Percentiles rank a stretch among this genome's conserved stretches.
phyloP scores from a whole-genome alignment of 768 basidiomycete genomes.

The Udeniomyces megalosporus region DNA sequence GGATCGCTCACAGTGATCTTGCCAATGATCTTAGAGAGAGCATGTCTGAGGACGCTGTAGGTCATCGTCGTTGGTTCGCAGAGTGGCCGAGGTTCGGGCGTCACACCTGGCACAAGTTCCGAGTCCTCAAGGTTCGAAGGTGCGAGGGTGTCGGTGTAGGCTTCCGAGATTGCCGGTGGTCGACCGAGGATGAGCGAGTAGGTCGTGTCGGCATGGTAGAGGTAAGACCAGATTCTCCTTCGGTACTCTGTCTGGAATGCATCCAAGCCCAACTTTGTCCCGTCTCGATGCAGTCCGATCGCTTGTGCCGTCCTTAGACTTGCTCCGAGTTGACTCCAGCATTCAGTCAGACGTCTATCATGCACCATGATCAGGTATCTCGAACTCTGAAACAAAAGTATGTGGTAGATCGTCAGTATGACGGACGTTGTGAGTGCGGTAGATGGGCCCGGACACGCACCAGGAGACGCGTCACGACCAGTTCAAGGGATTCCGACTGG shows the following conservation, averaged over 20 bases:
- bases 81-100: conserved; percentile 23
- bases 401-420: neutral
- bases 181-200: conserved; percentile 82
- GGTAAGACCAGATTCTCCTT: conserved; percentile 63
- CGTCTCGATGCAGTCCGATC: conserved; percentile 79
- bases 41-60: conserved; percentile 71
- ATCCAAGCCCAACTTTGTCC: conserved; percentile 47
- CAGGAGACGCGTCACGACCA: conserved; percentile 79
- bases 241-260: conserved; percentile 67
- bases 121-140: conserved; percentile 37
- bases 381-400: conserved; percentile 39
- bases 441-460: too few species aligned
- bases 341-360: conserved; percentile 39
- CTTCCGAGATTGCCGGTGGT: conserved; percentile 64
- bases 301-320: conserved; percentile 86
- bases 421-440: neutral
- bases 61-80: conserved; percentile 66
- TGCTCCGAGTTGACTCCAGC: conserved; percentile 89
- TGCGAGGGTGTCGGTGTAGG: conserved; percentile 64
- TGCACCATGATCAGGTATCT: conserved; percentile 40
- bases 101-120: conserved; percentile 18
- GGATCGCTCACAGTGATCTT: conserved; percentile 26
- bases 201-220: conserved; percentile 80
- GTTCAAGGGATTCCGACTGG: conserved; percentile 77
- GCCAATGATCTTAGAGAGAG: conserved; percentile 67